Percentiles rank a stretch among this genome's conserved stretches.
These are phyloP conservation scores for Penicillium steckii DNA, from an alignment of 495 filamentous ascomycete species.

Conservation along the genomic window DNA sequence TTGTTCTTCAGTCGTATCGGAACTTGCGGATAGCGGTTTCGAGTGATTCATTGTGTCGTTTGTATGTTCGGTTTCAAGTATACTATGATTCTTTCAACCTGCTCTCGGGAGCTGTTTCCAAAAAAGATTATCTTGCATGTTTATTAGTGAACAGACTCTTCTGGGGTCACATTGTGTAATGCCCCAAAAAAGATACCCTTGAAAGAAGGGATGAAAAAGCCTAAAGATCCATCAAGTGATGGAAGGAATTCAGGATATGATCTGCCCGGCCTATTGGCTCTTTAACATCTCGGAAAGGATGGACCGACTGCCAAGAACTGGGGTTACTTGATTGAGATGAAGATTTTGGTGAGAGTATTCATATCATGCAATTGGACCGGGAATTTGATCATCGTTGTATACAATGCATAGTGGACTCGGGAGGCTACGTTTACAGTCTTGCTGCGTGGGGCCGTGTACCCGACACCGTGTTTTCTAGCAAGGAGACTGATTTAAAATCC, in stretches of 20 bases:
- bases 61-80: not conserved
- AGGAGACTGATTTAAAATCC: not conserved
- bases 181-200: not conserved
- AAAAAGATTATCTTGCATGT: too few relatives aligned
- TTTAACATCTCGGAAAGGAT: not conserved
- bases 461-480: not conserved
- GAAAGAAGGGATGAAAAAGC: conserved; percentile 7
- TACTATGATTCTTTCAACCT: too few relatives aligned
- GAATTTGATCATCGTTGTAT: conserved; percentile 4
- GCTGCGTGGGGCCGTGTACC: not conserved
- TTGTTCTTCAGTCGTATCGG: conserved; percentile 1
- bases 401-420: not conserved
- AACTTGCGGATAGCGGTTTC: not conserved
- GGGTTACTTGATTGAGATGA: not conserved
- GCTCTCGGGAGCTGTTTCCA: too few relatives aligned
- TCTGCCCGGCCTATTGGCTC: not conserved
- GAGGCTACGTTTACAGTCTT: not conserved
- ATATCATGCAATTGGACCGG: conserved; percentile 3
- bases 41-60: conserved; percentile 1
- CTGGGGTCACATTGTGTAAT: conserved; percentile 11
- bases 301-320: not conserved
- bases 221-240: conserved; percentile 11
- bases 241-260: conserved; percentile 9
- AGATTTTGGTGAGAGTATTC: not conserved
- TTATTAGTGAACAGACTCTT: too few relatives aligned